Conservation (phyloP, 2,329 filamentous ascomycete genomes). For the Emmonsia crescens region DNA sequence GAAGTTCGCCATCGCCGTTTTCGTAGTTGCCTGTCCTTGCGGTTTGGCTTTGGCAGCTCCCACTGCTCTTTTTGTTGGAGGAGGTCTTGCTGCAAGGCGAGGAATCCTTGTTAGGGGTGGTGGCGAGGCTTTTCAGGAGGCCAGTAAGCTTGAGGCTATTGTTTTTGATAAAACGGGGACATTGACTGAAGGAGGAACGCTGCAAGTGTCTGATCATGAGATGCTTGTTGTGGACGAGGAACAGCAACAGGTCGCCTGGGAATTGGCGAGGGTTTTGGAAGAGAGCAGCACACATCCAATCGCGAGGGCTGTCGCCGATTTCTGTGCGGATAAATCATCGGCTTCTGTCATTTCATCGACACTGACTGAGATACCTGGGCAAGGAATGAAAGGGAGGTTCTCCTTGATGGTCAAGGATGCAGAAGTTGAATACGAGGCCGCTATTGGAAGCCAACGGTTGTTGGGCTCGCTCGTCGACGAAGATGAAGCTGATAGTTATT, state of each 20-base stretch:
- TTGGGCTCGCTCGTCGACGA: slow-evolving; percentile 22
- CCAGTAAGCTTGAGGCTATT: slow-evolving; percentile 63
- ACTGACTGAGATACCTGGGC: slow-evolving; percentile 46
- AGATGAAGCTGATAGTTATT: slow-evolving; percentile 24
- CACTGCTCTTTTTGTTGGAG: slow-evolving; percentile 75
- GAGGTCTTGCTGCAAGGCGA: slow-evolving; percentile 65
- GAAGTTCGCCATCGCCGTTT: slow-evolving; percentile 67
- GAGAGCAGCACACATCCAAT: slow-evolving; percentile 51
- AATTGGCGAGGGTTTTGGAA: slow-evolving; percentile 42
- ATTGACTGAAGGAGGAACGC: slow-evolving; percentile 55
- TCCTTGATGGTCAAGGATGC: slow-evolving; percentile 19
- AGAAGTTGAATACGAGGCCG: slow-evolving; percentile 32
- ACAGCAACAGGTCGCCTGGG: slow-evolving; percentile 33
- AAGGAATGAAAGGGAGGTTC: slow-evolving; percentile 47
- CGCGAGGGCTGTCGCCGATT: slow-evolving; percentile 43
- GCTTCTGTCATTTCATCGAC: slow-evolving; percentile 23
- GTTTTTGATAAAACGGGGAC: slow-evolving; percentile 88
- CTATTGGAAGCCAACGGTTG: slow-evolving; percentile 49
- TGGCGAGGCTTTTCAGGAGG: slow-evolving; percentile 76
- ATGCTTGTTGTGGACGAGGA: slow-evolving; percentile 26
- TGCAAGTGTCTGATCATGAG: slow-evolving; percentile 44
- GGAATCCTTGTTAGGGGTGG: slow-evolving; percentile 77
- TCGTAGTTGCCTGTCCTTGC: slow-evolving; percentile 78
- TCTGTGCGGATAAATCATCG: slow-evolving; percentile 31
- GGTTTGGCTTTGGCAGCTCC: slow-evolving; percentile 76